These are phyloP conservation scores for Striga hermonthica DNA, from an alignment of 305 asterid genomes.

Conservation along the genomic window DNA sequence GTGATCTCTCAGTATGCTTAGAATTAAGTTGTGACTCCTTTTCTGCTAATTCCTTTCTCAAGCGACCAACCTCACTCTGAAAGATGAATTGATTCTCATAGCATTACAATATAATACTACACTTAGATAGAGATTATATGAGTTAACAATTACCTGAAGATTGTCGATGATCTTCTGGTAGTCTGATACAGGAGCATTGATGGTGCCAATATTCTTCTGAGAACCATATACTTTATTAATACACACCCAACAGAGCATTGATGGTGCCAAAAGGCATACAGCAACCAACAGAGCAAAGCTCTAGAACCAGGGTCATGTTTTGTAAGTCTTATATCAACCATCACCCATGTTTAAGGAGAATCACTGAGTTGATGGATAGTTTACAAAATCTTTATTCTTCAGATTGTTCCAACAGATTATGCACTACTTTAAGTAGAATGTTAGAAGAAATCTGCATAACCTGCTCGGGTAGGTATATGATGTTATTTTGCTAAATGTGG, in stretches of 20 bases:
- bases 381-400: too few relatives aligned
- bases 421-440: constrained; percentile 25
- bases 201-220: constrained; percentile 88
- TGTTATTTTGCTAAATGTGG: constrained; percentile 10
- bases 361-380: too few relatives aligned
- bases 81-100: constrained; percentile 31
- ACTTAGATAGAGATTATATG: constrained; percentile 24
- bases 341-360: too few relatives aligned
- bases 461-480: constrained; percentile 20
- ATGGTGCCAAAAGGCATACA: constrained; percentile 22
- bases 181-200: constrained; percentile 81
- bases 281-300: neutral
- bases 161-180: constrained; percentile 90
- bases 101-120: constrained; percentile 20
- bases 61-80: constrained; percentile 78
- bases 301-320: too few relatives aligned
- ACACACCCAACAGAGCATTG: too few relatives aligned
- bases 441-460: constrained; percentile 16
- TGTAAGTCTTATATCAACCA: too few relatives aligned
- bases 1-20: constrained; percentile 66
- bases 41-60: constrained; percentile 82
- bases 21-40: constrained; percentile 80
- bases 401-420: neutral
- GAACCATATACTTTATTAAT: constrained; percentile 35
- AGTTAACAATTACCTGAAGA: constrained; percentile 66